A percentile compares a stretch with the other conserved stretches of the same genome.
Conservation (phyloP, 129 eudicot species). For the Logfia minima region DNA sequence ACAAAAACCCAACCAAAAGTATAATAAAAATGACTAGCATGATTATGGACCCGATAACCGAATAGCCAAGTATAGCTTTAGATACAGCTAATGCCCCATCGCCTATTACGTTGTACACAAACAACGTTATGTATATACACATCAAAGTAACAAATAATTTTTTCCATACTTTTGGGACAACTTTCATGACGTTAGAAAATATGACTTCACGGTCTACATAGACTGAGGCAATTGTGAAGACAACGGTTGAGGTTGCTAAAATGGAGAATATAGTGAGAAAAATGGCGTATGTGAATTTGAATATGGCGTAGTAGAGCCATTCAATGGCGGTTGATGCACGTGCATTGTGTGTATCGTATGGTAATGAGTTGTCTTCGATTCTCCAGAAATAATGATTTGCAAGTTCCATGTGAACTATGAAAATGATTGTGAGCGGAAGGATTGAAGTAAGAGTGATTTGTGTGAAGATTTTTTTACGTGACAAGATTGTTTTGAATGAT, state of each 20-base stretch:
- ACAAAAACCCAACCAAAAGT: conserved; percentile 20
- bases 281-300: conserved; percentile 44
- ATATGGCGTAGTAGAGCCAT: conserved; percentile 30
- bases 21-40: background rate
- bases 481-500: conserved; percentile 27
- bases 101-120: conserved; percentile 19
- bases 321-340: conserved; percentile 11
- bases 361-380: background rate
- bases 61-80: background rate
- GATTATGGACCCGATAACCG: background rate
- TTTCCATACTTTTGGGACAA: conserved; percentile 49
- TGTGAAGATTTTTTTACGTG: conserved; percentile 21
- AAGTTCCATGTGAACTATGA: conserved; percentile 22
- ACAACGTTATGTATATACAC: conserved; percentile 19
- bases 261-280: conserved; percentile 53
- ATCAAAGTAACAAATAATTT: conserved; percentile 15
- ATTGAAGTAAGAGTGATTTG: conserved; percentile 31
- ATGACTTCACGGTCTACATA: conserved; percentile 39
- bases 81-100: background rate
- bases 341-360: background rate
- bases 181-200: conserved; percentile 36
- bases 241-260: conserved; percentile 68
- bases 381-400: conserved; percentile 1
- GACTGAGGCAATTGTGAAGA: conserved; percentile 54
- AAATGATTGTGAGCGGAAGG: conserved; percentile 39